Base-by-base conservation (phyloP, 208 protist genomes). In the Leishmania turanica region DNA sequence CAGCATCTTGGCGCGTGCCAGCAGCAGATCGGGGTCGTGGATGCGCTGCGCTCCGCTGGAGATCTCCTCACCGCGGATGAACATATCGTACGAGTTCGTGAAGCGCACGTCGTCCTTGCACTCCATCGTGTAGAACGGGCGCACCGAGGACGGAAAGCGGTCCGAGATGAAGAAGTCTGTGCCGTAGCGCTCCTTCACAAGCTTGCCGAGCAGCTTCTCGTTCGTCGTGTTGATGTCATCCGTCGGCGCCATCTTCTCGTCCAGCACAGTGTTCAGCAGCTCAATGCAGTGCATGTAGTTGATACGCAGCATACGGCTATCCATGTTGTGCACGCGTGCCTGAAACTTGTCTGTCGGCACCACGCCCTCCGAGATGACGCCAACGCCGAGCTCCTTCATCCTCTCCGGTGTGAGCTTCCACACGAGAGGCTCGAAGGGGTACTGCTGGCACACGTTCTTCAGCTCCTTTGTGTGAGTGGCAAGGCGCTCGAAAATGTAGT, bases 111-210 rank as follows among this genome's bases (percentile, higher is more conserved):
- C 92, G 76, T 98, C 90, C 56, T 97, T 93, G 92, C 99, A 98
- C 53, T 98, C 97, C 99, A 99, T 99, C 40, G 99, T 99, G 96
- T 99, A 99, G 96, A 99, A 99, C 68, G 99, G 99, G 9, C 99
- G 96, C 31, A 93, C 93, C 21, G 74, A 78, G 34, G 95, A 87
- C 15, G 99, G 99, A 93, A 99, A 99, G 83, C 99, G 98, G 89
- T 99, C 99, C 9, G 99, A 87, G 78, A 99, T 99, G 92, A 99
- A 99, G 89, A 99, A 99, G 87, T 99, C 99, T 31, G 99, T 99
- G 62, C 94, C 95, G 89, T 99, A 99, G 89, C 99, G 99, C 81
- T 99, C 92, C 84, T 99, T 99, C 51, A 99, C 95, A 37, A 99
- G 88, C 78, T 92, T 89, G 65, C 99, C 99, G 34, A 99, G 94